These are phyloP conservation scores for Alternaria infectoria DNA, from an alignment of 2,329 filamentous ascomycete genomes.

Conservation along the genomic window DNA sequence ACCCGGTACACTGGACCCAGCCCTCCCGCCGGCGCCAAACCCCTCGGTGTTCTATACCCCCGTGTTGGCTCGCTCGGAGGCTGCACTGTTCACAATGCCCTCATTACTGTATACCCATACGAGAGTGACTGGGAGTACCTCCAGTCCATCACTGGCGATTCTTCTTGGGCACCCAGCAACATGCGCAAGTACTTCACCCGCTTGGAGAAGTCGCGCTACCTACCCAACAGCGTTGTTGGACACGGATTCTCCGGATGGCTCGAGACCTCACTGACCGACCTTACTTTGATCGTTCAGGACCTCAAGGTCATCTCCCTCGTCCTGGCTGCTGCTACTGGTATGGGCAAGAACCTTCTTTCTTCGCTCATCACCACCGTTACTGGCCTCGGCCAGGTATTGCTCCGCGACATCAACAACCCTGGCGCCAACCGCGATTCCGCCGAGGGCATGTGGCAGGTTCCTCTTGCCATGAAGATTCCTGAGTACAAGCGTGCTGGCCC, in stretches of 20 bases:
- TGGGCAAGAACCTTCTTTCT: conserved; percentile 49
- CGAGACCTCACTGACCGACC: conserved; percentile 56
- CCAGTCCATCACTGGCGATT: conserved; percentile 63
- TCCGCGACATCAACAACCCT: conserved; percentile 60
- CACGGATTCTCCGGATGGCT: conserved; percentile 66
- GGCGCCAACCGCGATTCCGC: conserved; percentile 52
- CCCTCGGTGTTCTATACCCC: conserved; percentile 63
- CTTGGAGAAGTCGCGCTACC: conserved; percentile 61
- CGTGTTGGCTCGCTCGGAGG: conserved; percentile 62
- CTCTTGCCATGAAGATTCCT: conserved; percentile 55
- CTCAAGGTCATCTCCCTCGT: conserved; percentile 60
- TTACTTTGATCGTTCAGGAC: conserved; percentile 59
- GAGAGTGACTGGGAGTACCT: conserved; percentile 66
- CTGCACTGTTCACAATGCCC: conserved; percentile 65
- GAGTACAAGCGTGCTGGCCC: conserved; percentile 57
- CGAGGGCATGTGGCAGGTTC: conserved; percentile 63
- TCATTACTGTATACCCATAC: conserved; percentile 63
- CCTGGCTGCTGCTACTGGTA: conserved; percentile 57
- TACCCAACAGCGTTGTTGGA: conserved; percentile 51
- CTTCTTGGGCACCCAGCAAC: conserved; percentile 63
- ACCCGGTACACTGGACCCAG: conserved; percentile 58
- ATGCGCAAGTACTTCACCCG: conserved; percentile 64
- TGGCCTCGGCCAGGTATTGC: conserved; percentile 55
- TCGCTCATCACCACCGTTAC: conserved; percentile 49
- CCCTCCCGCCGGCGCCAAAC: conserved; percentile 58